Conservation (phyloP, 352 stramenopile genomes). For the Phytopythium mirpurense region DNA sequence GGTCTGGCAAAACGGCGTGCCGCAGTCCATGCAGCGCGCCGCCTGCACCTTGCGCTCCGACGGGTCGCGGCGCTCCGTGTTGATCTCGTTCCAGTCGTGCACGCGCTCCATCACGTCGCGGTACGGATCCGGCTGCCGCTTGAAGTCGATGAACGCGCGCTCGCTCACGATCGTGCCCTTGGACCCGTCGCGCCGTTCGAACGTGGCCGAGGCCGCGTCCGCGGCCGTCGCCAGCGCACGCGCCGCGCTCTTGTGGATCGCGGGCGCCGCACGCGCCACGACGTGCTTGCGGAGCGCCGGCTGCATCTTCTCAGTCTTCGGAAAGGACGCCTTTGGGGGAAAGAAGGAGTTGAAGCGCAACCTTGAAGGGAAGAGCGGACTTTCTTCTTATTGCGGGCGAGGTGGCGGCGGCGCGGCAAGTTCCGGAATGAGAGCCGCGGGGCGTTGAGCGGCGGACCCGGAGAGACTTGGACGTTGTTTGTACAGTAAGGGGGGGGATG, state of each 20-base stretch:
- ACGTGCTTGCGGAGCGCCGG: constrained; percentile 17
- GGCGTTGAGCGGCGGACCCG: neutral
- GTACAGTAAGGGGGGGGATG: neutral
- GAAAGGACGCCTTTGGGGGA: neutral
- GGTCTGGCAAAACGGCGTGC: constrained; percentile 97
- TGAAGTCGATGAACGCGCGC: constrained; percentile 81
- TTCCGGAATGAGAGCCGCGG: constrained; percentile 3
- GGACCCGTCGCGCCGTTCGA: constrained; percentile 60
- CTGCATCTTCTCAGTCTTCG: constrained; percentile 17
- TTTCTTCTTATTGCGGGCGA: neutral
- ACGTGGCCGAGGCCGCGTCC: constrained; percentile 19
- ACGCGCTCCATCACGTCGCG: constrained; percentile 89
- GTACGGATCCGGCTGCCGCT: constrained; percentile 90
- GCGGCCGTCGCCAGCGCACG: constrained; percentile 21
- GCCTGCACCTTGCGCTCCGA: constrained; percentile 91
- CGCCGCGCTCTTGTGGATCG: constrained; percentile 11
- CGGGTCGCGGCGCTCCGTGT: constrained; percentile 86
- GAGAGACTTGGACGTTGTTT: neutral
- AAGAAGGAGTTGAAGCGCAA: too few species aligned
- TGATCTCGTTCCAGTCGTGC: constrained; percentile 97
- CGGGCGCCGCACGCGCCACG: constrained; percentile 3
- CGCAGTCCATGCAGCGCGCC: constrained; percentile 98
- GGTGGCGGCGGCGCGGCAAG: neutral
- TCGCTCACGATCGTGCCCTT: constrained; percentile 63
- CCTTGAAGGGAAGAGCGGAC: neutral